These are phyloP conservation scores for Phytophthora uliginosa DNA, from an alignment of 352 stramenopile species.

Conservation along the genomic window DNA sequence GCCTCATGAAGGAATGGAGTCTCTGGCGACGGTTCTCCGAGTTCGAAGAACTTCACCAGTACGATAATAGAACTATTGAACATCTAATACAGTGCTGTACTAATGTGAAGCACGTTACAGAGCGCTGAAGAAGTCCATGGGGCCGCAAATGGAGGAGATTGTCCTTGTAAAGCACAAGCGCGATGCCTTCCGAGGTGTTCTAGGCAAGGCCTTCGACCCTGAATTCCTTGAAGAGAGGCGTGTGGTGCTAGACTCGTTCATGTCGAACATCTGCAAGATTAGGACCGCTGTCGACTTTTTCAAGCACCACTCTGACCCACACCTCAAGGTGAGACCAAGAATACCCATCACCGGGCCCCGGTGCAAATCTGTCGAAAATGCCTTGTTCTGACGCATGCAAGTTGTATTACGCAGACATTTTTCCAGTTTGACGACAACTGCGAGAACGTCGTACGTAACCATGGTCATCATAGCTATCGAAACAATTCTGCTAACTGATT, in stretches of 20 bases:
- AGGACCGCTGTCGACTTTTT: conserved; percentile 65
- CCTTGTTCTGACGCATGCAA: neutral
- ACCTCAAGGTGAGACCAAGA: conserved; percentile 48
- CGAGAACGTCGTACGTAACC: conserved; percentile 54
- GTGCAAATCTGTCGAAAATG: neutral
- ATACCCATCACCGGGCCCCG: neutral
- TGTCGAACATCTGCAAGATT: conserved; percentile 55
- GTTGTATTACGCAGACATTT: conserved; percentile 43
- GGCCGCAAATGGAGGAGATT: conserved; percentile 53
- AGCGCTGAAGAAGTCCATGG: conserved; percentile 54
- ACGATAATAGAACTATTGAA: neutral
- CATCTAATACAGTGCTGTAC: neutral
- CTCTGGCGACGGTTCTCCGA: conserved; percentile 77
- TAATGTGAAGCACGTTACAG: conserved; percentile 24
- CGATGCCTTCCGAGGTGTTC: conserved; percentile 56
- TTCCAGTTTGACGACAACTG: conserved; percentile 77
- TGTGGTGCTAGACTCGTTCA: conserved; percentile 63
- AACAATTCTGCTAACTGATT: neutral
- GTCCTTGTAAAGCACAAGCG: conserved; percentile 66
- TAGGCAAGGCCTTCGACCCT: conserved; percentile 61
- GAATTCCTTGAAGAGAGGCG: conserved; percentile 70
- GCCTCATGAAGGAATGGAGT: conserved; percentile 68
- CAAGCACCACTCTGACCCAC: conserved; percentile 51
- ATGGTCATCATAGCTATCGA: neutral
- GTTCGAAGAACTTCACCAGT: conserved; percentile 72